A percentile compares a stretch with the other conserved stretches of the same genome.
Conservation (phyloP, 78 protist species). For the Planoprotostelium fungivorum region DNA sequence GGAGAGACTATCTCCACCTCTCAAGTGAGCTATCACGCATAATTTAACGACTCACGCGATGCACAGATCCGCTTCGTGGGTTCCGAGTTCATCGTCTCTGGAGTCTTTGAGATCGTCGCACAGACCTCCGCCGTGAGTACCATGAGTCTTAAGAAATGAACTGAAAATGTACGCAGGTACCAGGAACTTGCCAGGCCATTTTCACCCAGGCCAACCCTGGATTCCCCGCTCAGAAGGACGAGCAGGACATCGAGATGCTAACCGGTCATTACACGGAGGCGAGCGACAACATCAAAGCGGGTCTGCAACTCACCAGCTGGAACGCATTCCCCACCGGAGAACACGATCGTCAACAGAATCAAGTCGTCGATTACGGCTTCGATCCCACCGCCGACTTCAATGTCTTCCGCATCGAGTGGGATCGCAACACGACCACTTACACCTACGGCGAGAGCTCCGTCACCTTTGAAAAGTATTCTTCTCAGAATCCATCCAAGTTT, state of each 20-base stretch:
- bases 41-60: not conserved
- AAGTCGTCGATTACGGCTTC: not conserved
- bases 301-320: not conserved
- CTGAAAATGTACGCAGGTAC: not conserved
- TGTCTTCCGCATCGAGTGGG: not conserved
- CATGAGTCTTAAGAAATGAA: not conserved
- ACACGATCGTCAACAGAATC: not conserved
- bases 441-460: not conserved
- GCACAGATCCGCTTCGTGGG: not conserved
- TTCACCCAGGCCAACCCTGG: not conserved
- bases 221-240: not conserved
- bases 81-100: not conserved
- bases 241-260: not conserved
- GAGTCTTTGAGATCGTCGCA: not conserved
- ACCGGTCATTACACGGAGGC: not conserved
- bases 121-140: not conserved
- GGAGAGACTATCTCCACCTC: not conserved
- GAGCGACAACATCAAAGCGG: not conserved
- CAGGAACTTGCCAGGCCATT: not conserved
- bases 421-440: not conserved
- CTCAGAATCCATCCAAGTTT: not conserved
- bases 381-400: not conserved
- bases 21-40: not conserved
- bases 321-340: not conserved
- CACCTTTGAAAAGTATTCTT: not conserved